Evolutionary conservation across 805 yeast species (phyloP).

Genomic region (Cyberlindnera mycetangii): DNA sequence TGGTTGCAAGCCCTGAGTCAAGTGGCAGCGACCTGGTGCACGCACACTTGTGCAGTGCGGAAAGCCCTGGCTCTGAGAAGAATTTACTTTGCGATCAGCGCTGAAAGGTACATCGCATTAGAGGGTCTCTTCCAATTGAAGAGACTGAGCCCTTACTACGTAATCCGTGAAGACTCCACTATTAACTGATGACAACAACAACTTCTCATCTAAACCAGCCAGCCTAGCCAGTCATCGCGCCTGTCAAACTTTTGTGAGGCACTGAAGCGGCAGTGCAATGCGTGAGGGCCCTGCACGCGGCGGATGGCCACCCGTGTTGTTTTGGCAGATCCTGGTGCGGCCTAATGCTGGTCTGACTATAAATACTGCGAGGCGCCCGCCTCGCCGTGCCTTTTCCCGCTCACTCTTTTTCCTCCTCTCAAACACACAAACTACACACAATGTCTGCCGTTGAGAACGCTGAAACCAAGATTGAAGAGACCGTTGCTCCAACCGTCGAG

Average conservation of each 20-base stretch:
- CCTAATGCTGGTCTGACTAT: conserved; percentile 1
- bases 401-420: background rate
- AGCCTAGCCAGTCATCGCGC: background rate
- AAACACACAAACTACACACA: conserved; percentile 4
- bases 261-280: conserved; percentile 1
- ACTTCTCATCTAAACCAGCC: background rate
- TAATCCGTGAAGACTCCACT: too few relatives aligned
- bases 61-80: background rate
- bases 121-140: background rate
- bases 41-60: background rate
- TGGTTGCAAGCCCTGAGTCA: background rate
- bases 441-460: conserved; percentile 23
- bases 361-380: conserved; percentile 7
- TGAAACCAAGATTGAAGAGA: conserved; percentile 22
- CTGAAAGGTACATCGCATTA: background rate
- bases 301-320: conserved; percentile 9
- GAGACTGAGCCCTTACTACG: too few relatives aligned
- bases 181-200: too few relatives aligned
- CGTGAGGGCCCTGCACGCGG: conserved; percentile 2
- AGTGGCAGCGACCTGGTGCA: too few relatives aligned
- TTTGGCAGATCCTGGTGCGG: conserved; percentile 9
- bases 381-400: conserved; percentile 2
- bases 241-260: conserved; percentile 2
- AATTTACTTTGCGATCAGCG: background rate
- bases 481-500: conserved; percentile 17